Conservation (phyloP, 78 protist genomes). For the Dictyostelium firmibasis region DNA sequence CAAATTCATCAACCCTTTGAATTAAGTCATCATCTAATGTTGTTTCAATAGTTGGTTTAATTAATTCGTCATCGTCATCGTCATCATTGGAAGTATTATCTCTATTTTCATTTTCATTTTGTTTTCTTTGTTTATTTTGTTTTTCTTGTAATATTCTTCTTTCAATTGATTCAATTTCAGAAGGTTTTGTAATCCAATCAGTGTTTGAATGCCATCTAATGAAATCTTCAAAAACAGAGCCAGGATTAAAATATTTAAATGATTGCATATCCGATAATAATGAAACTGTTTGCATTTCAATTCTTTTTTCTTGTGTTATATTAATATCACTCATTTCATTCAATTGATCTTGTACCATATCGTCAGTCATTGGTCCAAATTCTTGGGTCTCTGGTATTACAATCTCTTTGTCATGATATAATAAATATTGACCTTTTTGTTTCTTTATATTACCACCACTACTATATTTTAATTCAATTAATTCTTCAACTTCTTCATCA, state of each 20-base stretch:
- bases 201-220: constrained; percentile 65
- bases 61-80: not conserved
- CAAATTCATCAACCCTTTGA: not conserved
- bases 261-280: constrained; percentile 71
- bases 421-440: constrained; percentile 44
- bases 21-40: constrained; percentile 24
- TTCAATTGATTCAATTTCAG: not conserved
- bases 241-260: constrained; percentile 46
- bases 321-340: constrained; percentile 8
- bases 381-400: constrained; percentile 62
- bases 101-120: not conserved
- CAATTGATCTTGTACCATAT: constrained; percentile 48
- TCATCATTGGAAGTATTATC: not conserved
- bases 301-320: constrained; percentile 23
- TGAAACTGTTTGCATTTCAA: constrained; percentile 46
- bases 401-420: constrained; percentile 57
- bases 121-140: not conserved
- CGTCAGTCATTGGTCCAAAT: constrained; percentile 77
- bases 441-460: not conserved
- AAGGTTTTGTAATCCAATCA: constrained; percentile 47
- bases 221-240: constrained; percentile 74
- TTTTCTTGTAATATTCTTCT: not conserved
- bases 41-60: not conserved
- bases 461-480: not conserved
- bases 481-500: not conserved